Percentiles rank a stretch among this genome's conserved stretches.
phyloP scores from a whole-genome alignment of 106 monocot species.

The Posidonia australis region DNA sequence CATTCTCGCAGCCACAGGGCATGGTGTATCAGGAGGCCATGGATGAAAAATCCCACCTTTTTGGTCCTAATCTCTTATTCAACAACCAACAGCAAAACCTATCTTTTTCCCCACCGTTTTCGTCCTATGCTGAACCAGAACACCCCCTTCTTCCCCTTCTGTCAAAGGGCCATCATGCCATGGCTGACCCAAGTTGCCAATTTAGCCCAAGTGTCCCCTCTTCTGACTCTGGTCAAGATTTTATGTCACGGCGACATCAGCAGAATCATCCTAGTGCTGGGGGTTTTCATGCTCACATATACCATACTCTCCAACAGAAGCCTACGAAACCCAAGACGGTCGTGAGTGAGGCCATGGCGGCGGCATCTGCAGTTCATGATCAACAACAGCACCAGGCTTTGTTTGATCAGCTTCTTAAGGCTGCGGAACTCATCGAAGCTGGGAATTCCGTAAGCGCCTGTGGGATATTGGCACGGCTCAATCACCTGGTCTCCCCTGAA shows the following conservation, averaged over 20 bases:
- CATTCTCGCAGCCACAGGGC: slow-evolving; percentile 7
- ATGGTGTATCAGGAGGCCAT: slow-evolving; percentile 8
- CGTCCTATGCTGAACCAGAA: not conserved
- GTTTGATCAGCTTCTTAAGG: slow-evolving; percentile 59
- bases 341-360: too few species aligned
- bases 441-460: slow-evolving; percentile 60
- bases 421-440: slow-evolving; percentile 66
- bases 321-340: too few species aligned
- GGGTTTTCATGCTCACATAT: not conserved
- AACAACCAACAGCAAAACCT: too few species aligned
- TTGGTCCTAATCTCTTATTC: not conserved
- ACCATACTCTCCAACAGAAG: not conserved
- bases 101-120: slow-evolving; percentile 18
- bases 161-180: slow-evolving; percentile 4
- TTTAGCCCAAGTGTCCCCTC: not conserved
- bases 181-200: slow-evolving; percentile 5
- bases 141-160: not conserved
- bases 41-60: slow-evolving; percentile 9
- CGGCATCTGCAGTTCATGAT: not conserved
- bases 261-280: too few species aligned
- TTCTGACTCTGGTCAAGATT: not conserved
- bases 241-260: too few species aligned
- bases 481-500: slow-evolving; percentile 58
- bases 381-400: slow-evolving; percentile 38
- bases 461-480: slow-evolving; percentile 99